Evolutionary conservation across 495 filamentous ascomycete species (phyloP).

Genomic region (Talaromyces proteolyticus): DNA sequence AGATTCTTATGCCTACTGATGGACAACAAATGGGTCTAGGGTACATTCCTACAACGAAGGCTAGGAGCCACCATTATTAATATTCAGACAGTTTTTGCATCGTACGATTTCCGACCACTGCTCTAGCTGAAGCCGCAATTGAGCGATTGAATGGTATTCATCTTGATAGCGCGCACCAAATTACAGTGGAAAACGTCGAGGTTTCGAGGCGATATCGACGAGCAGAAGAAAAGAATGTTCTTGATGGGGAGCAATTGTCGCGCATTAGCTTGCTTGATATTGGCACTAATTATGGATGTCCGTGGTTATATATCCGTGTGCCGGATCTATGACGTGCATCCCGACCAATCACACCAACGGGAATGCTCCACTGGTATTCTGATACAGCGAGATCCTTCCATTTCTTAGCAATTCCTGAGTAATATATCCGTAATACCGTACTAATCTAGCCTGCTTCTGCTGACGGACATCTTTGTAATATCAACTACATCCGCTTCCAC

Average conservation of each 20-base stretch:
- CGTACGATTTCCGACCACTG: too few species aligned
- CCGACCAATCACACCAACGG: background rate
- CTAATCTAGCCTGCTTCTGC: background rate
- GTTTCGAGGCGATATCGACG: too few species aligned
- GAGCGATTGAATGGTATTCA: too few species aligned
- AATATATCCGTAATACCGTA: constrained; percentile 7
- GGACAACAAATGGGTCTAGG: too few species aligned
- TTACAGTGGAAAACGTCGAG: too few species aligned
- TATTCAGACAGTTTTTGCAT: too few species aligned
- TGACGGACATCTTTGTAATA: constrained; percentile 10
- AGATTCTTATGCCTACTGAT: too few species aligned
- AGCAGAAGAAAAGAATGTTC: too few species aligned
- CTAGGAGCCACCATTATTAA: too few species aligned
- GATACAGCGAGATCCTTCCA: background rate
- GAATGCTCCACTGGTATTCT: background rate
- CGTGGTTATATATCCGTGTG: background rate
- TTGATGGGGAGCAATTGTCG: background rate
- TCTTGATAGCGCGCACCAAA: too few species aligned
- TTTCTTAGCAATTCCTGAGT: background rate
- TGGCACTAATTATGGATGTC: background rate
- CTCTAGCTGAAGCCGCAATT: too few species aligned
- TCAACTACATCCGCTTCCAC: background rate
- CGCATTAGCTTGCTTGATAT: background rate
- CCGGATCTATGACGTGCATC: background rate
- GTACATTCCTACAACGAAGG: too few species aligned